Evolutionary conservation across 257 asterid species (phyloP).

Genomic region (Striga asiatica): DNA sequence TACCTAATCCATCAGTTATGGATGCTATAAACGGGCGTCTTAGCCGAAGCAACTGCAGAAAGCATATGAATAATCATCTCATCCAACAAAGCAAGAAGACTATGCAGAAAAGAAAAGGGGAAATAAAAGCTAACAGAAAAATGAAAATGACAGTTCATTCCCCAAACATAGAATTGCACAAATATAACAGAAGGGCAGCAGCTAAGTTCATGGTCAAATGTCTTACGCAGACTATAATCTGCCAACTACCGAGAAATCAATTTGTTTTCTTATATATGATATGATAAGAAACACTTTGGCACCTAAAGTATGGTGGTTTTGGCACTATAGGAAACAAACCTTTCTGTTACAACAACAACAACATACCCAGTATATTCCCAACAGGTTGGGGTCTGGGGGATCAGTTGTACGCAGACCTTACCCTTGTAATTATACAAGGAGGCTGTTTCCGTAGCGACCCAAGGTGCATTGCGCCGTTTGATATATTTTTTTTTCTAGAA

Average conservation of each 20-base stretch:
- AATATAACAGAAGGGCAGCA: not conserved
- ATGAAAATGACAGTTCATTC: constrained; percentile 6
- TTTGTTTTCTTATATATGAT: no score
- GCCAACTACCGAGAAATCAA: not conserved
- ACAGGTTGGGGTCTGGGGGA: no score
- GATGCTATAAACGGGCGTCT: constrained; percentile 85
- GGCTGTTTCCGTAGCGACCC: no score
- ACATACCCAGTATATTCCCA: no score
- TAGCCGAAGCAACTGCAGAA: constrained; percentile 63
- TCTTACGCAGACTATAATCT: not conserved
- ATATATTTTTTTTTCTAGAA: no score
- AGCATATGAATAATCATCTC: constrained; percentile 9
- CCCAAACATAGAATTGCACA: constrained; percentile 3
- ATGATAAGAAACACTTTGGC: not conserved
- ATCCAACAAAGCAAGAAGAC: constrained; percentile 10
- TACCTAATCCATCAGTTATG: constrained; percentile 69
- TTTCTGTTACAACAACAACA: no score
- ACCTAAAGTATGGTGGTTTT: not conserved
- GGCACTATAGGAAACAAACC: not conserved
- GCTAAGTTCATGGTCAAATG: not conserved
- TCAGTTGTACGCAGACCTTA: no score
- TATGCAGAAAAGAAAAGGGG: not conserved
- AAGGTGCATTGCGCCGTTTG: no score
- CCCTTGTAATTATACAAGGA: no score
- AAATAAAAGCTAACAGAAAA: constrained; percentile 8